Conservation (phyloP, 768 basidiomycete species). For the Lactarius sp. region DNA sequence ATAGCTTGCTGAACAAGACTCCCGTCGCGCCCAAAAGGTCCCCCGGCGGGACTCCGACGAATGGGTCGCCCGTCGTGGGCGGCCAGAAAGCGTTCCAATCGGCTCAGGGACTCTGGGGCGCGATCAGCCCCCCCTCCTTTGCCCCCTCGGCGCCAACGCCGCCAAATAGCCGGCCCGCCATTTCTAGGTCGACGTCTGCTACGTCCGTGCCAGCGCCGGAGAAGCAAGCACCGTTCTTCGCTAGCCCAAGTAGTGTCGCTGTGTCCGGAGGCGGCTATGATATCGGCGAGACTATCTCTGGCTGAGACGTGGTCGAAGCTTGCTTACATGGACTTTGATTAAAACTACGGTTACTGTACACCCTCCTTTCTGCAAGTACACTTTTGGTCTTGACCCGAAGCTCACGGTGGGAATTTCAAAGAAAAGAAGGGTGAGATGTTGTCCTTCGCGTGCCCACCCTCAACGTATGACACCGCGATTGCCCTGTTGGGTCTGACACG, state of each 20-base stretch:
- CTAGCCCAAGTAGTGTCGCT: background rate
- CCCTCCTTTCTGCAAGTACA: background rate
- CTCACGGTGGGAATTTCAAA: background rate
- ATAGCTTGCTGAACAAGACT: slow-evolving; percentile 41
- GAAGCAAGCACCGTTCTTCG: background rate
- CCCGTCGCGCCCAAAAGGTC: slow-evolving; percentile 19
- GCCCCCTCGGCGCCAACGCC: background rate
- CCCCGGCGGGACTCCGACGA: slow-evolving; percentile 5
- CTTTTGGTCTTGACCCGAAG: background rate
- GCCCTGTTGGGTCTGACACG: background rate
- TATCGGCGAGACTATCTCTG: background rate
- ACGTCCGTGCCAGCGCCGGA: background rate
- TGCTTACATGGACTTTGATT: background rate
- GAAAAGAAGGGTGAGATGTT: background rate
- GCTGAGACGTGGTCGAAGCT: slow-evolving; percentile 1
- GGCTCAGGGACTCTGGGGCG: slow-evolving; percentile 3
- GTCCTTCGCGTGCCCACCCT: background rate
- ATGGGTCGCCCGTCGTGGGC: slow-evolving; percentile 24
- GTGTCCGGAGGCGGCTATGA: slow-evolving; percentile 13
- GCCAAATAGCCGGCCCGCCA: background rate
- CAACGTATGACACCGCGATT: background rate
- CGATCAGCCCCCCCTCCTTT: background rate
- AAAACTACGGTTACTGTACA: background rate
- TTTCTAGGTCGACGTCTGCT: background rate
- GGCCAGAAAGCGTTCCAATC: slow-evolving; percentile 7